phyloP scores from a whole-genome alignment of 192 early-diverging fungal species.

The Martensiomyces pterosporus region DNA sequence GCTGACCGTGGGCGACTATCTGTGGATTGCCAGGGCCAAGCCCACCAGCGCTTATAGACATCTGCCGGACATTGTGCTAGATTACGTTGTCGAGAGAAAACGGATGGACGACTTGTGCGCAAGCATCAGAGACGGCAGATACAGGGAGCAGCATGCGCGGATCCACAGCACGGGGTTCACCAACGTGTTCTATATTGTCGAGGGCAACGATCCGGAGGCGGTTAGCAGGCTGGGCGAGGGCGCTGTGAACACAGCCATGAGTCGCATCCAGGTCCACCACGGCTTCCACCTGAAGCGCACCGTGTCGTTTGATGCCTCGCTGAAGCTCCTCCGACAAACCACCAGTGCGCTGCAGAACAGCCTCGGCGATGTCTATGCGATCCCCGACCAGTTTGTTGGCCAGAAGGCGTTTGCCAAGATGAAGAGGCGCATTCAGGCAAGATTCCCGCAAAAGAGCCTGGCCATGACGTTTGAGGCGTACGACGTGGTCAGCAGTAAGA shows the following conservation, averaged over 20 bases:
- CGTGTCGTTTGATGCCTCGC: slow-evolving; percentile 68
- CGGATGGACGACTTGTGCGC: slow-evolving; percentile 86
- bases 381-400: slow-evolving; percentile 52
- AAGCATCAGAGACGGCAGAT: slow-evolving; percentile 92
- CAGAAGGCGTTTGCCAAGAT: slow-evolving; percentile 52
- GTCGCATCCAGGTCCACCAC: slow-evolving; percentile 69
- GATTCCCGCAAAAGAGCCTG: slow-evolving; percentile 29
- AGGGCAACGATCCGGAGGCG: slow-evolving; percentile 69
- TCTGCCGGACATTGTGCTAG: slow-evolving; percentile 68
- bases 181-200: slow-evolving; percentile 84
- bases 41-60: slow-evolving; percentile 14
- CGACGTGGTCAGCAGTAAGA: slow-evolving; percentile 68
- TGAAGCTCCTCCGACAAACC: slow-evolving; percentile 67
- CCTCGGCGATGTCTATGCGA: slow-evolving; percentile 55
- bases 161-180: slow-evolving; percentile 63
- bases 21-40: slow-evolving; percentile 74
- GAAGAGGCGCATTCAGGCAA: slow-evolving; percentile 36
- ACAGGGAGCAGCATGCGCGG: slow-evolving; percentile 89
- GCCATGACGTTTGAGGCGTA: slow-evolving; percentile 68
- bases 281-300: slow-evolving; percentile 85
- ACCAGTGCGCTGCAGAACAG: slow-evolving; percentile 53
- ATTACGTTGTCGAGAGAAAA: slow-evolving; percentile 89
- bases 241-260: slow-evolving; percentile 68
- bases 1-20: slow-evolving; percentile 81
- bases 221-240: slow-evolving; percentile 57